A percentile compares a stretch with the other conserved stretches of the same genome.
Conservation (phyloP, 176 grass and related monocot species). For the Aegilops umbellulata region DNA sequence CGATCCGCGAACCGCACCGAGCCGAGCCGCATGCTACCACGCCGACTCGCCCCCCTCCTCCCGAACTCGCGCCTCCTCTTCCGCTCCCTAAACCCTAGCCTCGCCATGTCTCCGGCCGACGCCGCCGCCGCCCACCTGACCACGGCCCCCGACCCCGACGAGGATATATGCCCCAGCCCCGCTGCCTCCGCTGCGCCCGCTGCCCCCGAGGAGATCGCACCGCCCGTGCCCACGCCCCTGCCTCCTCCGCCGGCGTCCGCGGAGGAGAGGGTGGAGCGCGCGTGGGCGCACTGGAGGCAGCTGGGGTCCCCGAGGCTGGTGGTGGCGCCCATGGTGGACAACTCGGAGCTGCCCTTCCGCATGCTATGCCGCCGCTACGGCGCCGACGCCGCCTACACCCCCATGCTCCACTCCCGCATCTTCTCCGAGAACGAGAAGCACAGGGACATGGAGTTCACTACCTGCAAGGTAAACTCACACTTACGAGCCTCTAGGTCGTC, state of each 20-base stretch:
- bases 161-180: conserved; percentile 30
- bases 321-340: conserved; percentile 97
- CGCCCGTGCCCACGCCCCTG: neutral
- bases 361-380: conserved; percentile 96
- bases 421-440: conserved; percentile 99
- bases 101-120: conserved; percentile 47
- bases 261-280: conserved; percentile 56
- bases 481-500: neutral
- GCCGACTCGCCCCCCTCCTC: conserved; percentile 14
- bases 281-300: conserved; percentile 89
- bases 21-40: conserved; percentile 16
- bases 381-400: conserved; percentile 81
- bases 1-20: neutral
- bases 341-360: conserved; percentile 94
- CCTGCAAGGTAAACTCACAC: conserved; percentile 60
- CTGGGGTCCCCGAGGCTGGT: conserved; percentile 59
- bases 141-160: conserved; percentile 35
- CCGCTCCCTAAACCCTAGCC: conserved; percentile 58
- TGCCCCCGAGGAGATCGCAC: neutral
- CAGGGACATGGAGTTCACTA: conserved; percentile 86
- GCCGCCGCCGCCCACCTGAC: conserved; percentile 27
- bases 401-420: conserved; percentile 97
- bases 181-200: neutral
- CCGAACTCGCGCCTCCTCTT: conserved; percentile 30
- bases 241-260: conserved; percentile 35